Percentiles rank a stretch among this genome's conserved stretches.
Evolutionary conservation across 208 protist species (phyloP).

Genomic region (Leishmania gerbilli): DNA sequence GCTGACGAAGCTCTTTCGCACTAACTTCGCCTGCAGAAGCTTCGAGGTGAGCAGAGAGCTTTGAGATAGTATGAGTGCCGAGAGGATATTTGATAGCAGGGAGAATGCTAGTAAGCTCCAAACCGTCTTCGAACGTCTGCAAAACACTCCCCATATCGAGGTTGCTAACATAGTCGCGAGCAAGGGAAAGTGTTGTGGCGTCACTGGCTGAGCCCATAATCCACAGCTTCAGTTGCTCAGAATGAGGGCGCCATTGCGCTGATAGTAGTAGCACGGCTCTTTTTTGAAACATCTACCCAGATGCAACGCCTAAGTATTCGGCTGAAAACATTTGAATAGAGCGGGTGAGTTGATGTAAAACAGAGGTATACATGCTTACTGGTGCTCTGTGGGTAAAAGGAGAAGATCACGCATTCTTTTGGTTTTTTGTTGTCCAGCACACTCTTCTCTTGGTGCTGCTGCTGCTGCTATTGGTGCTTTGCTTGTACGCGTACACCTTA

Average conservation of each 20-base stretch:
- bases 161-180: constrained; percentile 30
- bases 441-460: neutral
- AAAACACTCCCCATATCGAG: constrained; percentile 24
- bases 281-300: constrained; percentile 13
- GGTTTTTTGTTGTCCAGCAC: neutral
- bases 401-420: neutral
- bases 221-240: constrained; percentile 64
- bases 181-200: constrained; percentile 16
- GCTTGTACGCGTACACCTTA: neutral
- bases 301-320: neutral
- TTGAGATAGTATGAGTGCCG: constrained; percentile 15
- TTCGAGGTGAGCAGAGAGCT: constrained; percentile 23
- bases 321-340: neutral
- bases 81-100: constrained; percentile 26
- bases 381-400: neutral
- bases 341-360: neutral
- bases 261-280: constrained; percentile 14
- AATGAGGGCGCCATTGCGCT: constrained; percentile 59
- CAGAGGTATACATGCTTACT: neutral
- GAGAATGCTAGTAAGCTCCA: constrained; percentile 27
- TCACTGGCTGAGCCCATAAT: constrained; percentile 42
- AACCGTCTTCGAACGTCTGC: constrained; percentile 28
- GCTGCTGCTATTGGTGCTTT: neutral
- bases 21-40: constrained; percentile 9
- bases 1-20: constrained; percentile 10